Evolutionary conservation across 1,284 basidiomycete genomes (phyloP).

Genomic region (Moniliella sp.): DNA sequence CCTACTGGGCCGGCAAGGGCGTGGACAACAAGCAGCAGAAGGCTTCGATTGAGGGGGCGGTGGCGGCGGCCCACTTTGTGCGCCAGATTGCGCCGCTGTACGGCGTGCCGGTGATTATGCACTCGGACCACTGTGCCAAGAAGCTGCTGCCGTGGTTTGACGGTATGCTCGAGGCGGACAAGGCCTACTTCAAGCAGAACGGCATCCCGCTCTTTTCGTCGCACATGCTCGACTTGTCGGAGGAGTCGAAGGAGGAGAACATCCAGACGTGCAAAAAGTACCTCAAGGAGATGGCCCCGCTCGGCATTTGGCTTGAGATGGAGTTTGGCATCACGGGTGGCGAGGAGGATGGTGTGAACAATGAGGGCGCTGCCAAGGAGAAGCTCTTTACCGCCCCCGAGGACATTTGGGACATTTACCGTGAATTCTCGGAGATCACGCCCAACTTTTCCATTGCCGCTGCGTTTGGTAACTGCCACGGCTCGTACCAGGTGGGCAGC

Average conservation of each 20-base stretch:
- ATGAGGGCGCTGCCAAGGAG: conserved; percentile 66
- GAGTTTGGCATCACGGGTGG: conserved; percentile 99
- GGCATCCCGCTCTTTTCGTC: conserved; percentile 86
- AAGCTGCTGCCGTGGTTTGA: conserved; percentile 99
- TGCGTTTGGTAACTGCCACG: conserved; percentile 84
- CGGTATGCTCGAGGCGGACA: conserved; percentile 86
- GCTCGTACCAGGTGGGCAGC: conserved; percentile 35
- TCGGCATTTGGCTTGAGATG: conserved; percentile 95
- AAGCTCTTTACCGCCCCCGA: conserved; percentile 91
- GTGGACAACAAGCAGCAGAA: conserved; percentile 84
- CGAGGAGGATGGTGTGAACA: conserved; percentile 80
- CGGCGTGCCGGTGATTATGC: conserved; percentile 63
- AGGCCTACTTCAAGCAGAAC: conserved; percentile 71
- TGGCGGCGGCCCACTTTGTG: conserved; percentile 79
- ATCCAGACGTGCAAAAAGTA: conserved; percentile 82
- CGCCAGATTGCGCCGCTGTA: conserved; percentile 49
- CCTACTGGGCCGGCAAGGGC: conserved; percentile 89
- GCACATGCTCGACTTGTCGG: conserved; percentile 98
- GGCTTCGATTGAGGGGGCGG: conserved; percentile 77
- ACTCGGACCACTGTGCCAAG: conserved; percentile 96
- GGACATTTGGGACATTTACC: conserved; percentile 69
- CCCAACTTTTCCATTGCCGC: conserved; percentile 92
- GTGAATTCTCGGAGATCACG: conserved; percentile 58
- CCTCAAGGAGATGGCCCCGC: conserved; percentile 70
- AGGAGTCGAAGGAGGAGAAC: conserved; percentile 92